Evolutionary conservation across 768 basidiomycete genomes (phyloP), one percentile per base, ranked within the genome.

Genomic region (Boletus subcaerulescens): DNA sequence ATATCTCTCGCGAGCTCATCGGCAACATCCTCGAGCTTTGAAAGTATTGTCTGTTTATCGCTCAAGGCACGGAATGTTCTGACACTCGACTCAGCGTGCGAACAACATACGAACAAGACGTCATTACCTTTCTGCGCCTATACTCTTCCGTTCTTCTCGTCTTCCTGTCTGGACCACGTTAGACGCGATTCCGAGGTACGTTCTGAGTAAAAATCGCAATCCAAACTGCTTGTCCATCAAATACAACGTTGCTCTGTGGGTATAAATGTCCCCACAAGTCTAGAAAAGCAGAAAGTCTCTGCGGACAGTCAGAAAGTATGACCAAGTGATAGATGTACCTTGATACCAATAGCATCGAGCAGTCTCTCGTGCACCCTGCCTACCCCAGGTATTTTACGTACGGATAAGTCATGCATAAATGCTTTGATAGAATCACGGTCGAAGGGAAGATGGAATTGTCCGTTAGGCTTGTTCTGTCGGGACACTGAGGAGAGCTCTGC

Each of bases 191-290:
- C 97, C 97, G 12, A 98, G 83, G 70, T 93, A 82, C 0, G 87
- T 87, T 57, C 79, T 81, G 42, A 97, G 79, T 35, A 98, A 77
- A 62, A 85, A 89, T 29, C 77, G 69, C 33, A 92, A 75, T 11
- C 91, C 91, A 62, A 96, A 88, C 56, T 92, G 85, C 60, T 91
- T 91, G 69, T 97, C 91, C 82, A 98, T 86, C 24, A 95, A 74
- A 33, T 80, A 84, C 12, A 98, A 69, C 5, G 78, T 78, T 2
- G 81, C 87, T 56, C 96, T 83, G 53, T 91, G 81, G 0, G 74
- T 77, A 67, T 82, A 90, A 44, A 98, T 89, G 67, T 99, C 96
- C 5, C 91, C 94, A 61, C 96, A 98, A 12, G 81, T 93, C 89
- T 95, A 22, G 41, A 44, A 2, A 40, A 31, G 31, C 38, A 12